These are phyloP conservation scores for Cladorrhinum sp. DNA, from an alignment of 2,329 filamentous ascomycete genomes.

Conservation along the genomic window DNA sequence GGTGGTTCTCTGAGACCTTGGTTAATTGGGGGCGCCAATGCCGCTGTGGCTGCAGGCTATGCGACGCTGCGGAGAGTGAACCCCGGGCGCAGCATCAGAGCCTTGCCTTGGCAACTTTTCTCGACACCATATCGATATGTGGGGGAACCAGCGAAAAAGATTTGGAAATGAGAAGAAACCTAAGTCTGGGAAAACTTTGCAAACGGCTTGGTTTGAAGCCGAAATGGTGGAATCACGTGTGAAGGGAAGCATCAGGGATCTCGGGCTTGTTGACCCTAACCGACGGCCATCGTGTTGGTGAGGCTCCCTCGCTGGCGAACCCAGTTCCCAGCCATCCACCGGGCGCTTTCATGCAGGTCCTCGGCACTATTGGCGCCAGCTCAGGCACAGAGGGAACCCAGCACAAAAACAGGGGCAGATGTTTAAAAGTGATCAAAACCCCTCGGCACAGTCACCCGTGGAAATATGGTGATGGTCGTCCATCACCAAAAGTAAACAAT, in stretches of 20 bases:
- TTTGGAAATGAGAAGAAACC: neutral
- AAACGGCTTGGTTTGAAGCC: neutral
- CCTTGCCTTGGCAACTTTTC: neutral
- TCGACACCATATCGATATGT: neutral
- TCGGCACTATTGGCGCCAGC: neutral
- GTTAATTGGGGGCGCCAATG: neutral
- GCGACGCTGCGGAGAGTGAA: neutral
- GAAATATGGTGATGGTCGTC: neutral
- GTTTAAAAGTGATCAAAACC: neutral
- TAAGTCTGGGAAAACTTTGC: neutral
- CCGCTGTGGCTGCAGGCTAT: conserved; percentile 1
- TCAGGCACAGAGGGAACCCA: neutral
- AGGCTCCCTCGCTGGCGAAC: neutral
- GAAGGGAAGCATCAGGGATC: neutral
- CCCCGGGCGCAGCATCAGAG: neutral
- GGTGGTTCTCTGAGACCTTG: neutral
- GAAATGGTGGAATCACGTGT: neutral
- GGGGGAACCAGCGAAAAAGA: neutral
- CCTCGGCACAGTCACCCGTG: neutral
- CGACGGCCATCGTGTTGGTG: neutral
- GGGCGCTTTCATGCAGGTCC: neutral
- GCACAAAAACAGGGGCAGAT: neutral
- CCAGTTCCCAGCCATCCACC: neutral
- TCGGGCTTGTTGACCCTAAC: neutral
- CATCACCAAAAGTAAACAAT: neutral